Percentiles rank a stretch among this genome's conserved stretches.
phyloP scores from a whole-genome alignment of 2,329 filamentous ascomycete genomes.

The Coleophoma eucalyptorum region DNA sequence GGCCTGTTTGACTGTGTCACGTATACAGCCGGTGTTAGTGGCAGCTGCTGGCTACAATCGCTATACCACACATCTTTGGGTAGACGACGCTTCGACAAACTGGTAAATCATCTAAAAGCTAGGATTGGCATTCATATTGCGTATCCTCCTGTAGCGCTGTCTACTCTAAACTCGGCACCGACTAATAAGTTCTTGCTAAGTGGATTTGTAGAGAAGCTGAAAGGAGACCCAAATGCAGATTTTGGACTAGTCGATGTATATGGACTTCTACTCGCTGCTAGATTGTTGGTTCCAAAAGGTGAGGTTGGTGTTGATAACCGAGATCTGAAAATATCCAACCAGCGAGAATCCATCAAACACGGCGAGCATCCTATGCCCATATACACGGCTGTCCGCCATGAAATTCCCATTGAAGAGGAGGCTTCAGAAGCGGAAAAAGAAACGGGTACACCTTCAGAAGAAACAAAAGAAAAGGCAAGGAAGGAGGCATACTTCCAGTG shows the following conservation, averaged over 20 bases:
- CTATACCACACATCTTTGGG: conserved; percentile 81
- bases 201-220: conserved; percentile 87
- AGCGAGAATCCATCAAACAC: conserved; percentile 69
- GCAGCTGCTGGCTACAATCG: conserved; percentile 91
- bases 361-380: conserved; percentile 87
- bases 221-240: conserved; percentile 72
- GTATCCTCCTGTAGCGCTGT: conserved; percentile 80
- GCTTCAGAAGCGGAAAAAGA: conserved; percentile 31
- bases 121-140: conserved; percentile 86
- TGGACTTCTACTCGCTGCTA: conserved; percentile 77
- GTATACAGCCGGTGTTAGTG: conserved; percentile 93
- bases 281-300: conserved; percentile 81
- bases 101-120: conserved; percentile 83
- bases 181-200: conserved; percentile 90
- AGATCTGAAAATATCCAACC: conserved; percentile 90
- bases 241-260: conserved; percentile 95
- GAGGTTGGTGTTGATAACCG: conserved; percentile 71
- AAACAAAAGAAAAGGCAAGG: conserved; percentile 46
- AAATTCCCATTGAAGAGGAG: conserved; percentile 70
- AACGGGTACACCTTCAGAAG: conserved; percentile 35
- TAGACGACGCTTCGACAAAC: conserved; percentile 58
- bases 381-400: conserved; percentile 92
- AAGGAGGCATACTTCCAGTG: conserved; percentile 92
- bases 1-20: conserved; percentile 92
- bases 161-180: conserved; percentile 78